Conservation (phyloP, 169 alveolate genomes). For the Eimeria falciformis region DNA sequence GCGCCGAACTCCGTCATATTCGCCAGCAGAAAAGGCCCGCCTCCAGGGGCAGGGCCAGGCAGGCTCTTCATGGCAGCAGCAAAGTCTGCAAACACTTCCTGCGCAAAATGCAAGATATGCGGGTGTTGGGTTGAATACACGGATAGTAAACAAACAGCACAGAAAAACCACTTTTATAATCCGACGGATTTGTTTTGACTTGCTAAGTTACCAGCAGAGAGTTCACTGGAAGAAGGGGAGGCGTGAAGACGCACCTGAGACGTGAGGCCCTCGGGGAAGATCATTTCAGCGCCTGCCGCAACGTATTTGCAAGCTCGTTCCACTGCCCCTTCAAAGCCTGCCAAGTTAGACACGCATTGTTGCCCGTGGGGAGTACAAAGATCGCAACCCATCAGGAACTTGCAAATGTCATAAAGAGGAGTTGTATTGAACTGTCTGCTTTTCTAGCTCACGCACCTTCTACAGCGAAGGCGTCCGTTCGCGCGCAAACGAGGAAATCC, state of each 20-base stretch:
- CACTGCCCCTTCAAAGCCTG: conserved; percentile 86
- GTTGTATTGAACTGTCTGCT: background rate
- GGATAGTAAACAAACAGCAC: background rate
- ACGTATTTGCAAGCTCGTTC: conserved; percentile 84
- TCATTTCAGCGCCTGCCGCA: conserved; percentile 95
- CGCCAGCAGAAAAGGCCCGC: conserved; percentile 87
- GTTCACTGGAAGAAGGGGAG: background rate
- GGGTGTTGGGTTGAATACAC: background rate
- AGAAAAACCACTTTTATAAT: background rate
- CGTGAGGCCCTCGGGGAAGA: conserved; percentile 92
- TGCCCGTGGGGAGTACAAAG: background rate
- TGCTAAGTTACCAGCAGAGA: background rate
- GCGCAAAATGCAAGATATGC: background rate
- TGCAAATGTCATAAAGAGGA: background rate
- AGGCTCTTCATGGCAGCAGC: conserved; percentile 56
- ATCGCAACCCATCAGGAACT: background rate
- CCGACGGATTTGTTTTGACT: background rate
- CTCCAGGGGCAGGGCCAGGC: conserved; percentile 76
- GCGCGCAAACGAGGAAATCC: conserved; percentile 91
- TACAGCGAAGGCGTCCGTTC: conserved; percentile 93
- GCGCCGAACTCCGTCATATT: conserved; percentile 94
- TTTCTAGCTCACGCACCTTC: conserved; percentile 75
- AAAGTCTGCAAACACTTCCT: conserved; percentile 59
- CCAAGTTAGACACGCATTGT: background rate
- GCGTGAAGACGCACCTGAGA: conserved; percentile 35